Evolutionary conservation across 2,329 filamentous ascomycete species (phyloP).

Genomic region (Allantophomopsis lycopodina): DNA sequence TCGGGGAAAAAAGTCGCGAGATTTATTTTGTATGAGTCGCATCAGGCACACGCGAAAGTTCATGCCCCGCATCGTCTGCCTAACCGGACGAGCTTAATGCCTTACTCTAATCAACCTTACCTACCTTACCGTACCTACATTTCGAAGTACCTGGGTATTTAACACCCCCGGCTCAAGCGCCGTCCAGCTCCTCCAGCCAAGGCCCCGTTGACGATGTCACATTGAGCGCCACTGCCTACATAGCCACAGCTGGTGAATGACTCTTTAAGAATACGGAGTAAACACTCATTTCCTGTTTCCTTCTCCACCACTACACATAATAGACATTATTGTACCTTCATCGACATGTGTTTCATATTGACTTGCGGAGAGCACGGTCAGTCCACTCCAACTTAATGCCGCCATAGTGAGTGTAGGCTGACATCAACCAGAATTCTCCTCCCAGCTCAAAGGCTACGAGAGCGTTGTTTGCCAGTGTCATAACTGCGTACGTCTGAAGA

Average conservation of each 20-base stretch:
- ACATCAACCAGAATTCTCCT: conserved; percentile 16
- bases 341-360: conserved; percentile 17
- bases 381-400: conserved; percentile 3
- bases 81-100: conserved; percentile 1
- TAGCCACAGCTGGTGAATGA: too few relatives aligned
- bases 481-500: conserved; percentile 33
- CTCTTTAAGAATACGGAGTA: too few relatives aligned
- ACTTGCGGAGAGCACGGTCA: conserved; percentile 20
- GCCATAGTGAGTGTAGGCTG: conserved; percentile 3
- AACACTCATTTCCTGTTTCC: too few relatives aligned
- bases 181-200: too few relatives aligned
- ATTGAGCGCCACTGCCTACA: neutral
- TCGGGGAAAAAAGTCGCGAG: conserved; percentile 2
- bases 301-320: too few relatives aligned
- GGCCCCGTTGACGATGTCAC: neutral
- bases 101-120: too few relatives aligned
- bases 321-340: too few relatives aligned
- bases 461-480: conserved; percentile 47
- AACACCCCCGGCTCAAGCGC: neutral
- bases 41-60: neutral
- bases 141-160: too few relatives aligned
- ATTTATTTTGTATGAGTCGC: conserved; percentile 3
- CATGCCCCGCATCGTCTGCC: conserved; percentile 2
- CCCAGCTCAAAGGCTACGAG: conserved; percentile 37
- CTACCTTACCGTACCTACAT: too few relatives aligned